Base-by-base conservation (phyloP, 2,329 filamentous ascomycete species). In the Penicillium sp. region DNA sequence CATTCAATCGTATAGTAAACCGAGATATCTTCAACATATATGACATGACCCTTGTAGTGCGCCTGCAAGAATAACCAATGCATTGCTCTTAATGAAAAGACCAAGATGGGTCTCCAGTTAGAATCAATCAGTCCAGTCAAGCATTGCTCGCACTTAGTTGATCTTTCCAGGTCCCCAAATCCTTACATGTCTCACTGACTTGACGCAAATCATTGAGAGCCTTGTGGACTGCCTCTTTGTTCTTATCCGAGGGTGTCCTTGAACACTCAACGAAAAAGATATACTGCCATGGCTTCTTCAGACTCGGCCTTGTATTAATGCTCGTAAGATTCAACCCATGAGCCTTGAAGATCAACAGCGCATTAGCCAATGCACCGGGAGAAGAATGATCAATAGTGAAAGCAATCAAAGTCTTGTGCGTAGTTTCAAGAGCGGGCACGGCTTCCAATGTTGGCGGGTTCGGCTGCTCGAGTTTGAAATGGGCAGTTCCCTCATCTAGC, bases 181-280 rank as follows among this genome's bases (percentile, higher is more conserved):
- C 63, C 53, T 71, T 69, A 61, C 74, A 73, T 50, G 63, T 67
- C 58, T 75, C 73, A 4, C 75, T 77, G 42, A 72, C 73, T 45
- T 62, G 55, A 19, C 60, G 60, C 43, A 78, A 53, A 42, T 71
- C 69, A 35, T 63, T 36, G 48, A 77, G 57, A 41, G 75, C 66
- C 9, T 62, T 60, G 7, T 68, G 53, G 30, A 70, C 70, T 11
- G 64, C 62, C 22, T 70, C 68, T 48, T 59, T 58, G 51, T 67
- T 67, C 47, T 69, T 62, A 22, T 57, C 58, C 11, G 65, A 65
- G 7, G 62, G 58, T n/a, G 60, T 56, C 14, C 88, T 88, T 70
- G 88, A 84, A 66, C 96, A 91, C 78, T 97, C 93, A 30, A 97
- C 87, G 69, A 97, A 92, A 77, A 97, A 97, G 36, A 97, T 84